Base-by-base conservation (phyloP, 1,139 yeast species). In the Yamadazyma conglobata region DNA sequence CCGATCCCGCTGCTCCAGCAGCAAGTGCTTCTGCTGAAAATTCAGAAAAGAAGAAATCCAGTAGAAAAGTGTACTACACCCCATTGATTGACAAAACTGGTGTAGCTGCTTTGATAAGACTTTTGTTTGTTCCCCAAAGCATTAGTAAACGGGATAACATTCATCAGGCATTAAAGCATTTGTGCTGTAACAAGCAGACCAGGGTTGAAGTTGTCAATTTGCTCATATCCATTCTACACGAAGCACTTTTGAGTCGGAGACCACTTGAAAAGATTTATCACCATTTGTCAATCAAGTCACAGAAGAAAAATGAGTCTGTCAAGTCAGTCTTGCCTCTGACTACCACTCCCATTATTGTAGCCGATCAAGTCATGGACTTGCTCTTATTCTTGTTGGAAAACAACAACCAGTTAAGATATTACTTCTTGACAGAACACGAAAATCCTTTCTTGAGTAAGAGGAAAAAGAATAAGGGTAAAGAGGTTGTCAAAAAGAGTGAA, bases 401-500 rank as follows among this genome's bases (percentile, higher is more conserved):
- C 28, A 85, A 81, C 42, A 69, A 72, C 12, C 85, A 79, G 42
- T 66, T 85, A 48, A 72, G 93, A 38, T 79, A 79, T 47, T 88
- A 79, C 48, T 79, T 89, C 49, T 64, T 89, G 37, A 77, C 84
- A 5, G 95, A 87, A 43, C 95, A 87, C 50, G 96, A 88, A 22
- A 71, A 69, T 30, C 64, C 77, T 18, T 62, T 74, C 33, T 52
- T 75, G 13, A 49, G 67, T 31, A 77, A 70, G 26, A 64, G 59
- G 37, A 59, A 59, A 19, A 68, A 65, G 38, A 39, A 52, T 22
- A 67, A 61, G 41, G 57, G 56, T 35, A 69, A 65, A 36, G 66
- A 64, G 17, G 46, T 57, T 2, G 27, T 37, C 4, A 46, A 49
- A 5, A 47, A 56, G 16, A 47, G 52, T 40, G 70, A 64, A 30